phyloP scores from a whole-genome alignment of 2,329 filamentous ascomycete species.

The Xylaria sp. region DNA sequence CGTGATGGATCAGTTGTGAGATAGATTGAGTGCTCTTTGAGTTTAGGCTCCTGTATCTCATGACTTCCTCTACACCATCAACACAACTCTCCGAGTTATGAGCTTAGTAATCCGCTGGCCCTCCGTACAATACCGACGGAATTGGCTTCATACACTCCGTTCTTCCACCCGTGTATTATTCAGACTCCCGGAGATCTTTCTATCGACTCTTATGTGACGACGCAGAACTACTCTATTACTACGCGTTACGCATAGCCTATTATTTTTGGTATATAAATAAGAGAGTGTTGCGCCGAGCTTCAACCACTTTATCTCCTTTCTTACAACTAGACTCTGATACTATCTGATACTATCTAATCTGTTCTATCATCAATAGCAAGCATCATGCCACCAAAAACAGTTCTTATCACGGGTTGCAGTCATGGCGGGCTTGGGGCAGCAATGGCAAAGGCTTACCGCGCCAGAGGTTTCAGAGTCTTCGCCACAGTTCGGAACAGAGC shows the following conservation, averaged over 20 bases:
- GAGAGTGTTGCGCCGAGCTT: neutral
- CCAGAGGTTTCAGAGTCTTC: conserved; percentile 26
- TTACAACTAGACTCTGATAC: neutral
- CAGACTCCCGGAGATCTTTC: neutral
- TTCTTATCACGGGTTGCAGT: conserved; percentile 26
- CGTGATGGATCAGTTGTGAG: too few relatives aligned
- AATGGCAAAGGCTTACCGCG: conserved; percentile 10
- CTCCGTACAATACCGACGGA: conserved; percentile 10
- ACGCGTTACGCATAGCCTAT: neutral
- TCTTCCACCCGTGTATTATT: neutral
- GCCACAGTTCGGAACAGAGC: conserved; percentile 24
- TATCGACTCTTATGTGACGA: neutral
- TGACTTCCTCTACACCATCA: neutral
- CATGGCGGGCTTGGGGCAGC: conserved; percentile 23
- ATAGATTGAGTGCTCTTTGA: too few relatives aligned
- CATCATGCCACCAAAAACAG: conserved; percentile 10
- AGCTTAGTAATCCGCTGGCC: neutral
- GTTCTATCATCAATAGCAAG: neutral
- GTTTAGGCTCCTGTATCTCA: neutral
- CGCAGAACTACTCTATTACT: neutral
- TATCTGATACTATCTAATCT: neutral
- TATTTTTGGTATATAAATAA: conserved; percentile 12
- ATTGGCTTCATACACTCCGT: neutral
- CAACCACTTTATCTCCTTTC: neutral
- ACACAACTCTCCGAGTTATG: neutral